Evolutionary conservation across 805 yeast genomes (phyloP).

Genomic region (Zygosaccharomyces kombuchaensis): DNA sequence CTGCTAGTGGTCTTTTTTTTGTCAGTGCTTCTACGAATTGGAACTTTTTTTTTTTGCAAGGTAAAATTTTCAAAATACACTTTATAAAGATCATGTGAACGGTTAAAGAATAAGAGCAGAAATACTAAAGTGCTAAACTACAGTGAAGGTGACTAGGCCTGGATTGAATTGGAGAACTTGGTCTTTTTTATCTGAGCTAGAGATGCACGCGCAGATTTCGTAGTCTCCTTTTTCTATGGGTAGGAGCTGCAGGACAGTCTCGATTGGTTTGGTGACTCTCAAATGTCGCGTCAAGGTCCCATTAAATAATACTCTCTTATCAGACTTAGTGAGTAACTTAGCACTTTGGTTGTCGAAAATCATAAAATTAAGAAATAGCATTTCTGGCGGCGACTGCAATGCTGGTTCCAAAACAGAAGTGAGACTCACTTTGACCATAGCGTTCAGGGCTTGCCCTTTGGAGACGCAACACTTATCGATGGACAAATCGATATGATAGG

Average conservation of each 20-base stretch:
- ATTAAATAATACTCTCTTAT: constrained; percentile 59
- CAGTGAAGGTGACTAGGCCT: constrained; percentile 13
- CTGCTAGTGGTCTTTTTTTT: background rate
- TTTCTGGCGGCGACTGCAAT: background rate
- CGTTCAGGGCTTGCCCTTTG: constrained; percentile 16
- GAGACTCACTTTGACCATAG: constrained; percentile 14
- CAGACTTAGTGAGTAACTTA: constrained; percentile 33
- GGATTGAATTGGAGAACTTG: constrained; percentile 14
- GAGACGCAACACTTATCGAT: constrained; percentile 9
- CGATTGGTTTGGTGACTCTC: constrained; percentile 41
- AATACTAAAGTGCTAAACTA: constrained; percentile 5
- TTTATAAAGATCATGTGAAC: constrained; percentile 6
- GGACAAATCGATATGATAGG: constrained; percentile 16
- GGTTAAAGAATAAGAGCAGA: background rate
- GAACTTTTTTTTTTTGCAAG: background rate
- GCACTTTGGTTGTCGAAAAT: constrained; percentile 26
- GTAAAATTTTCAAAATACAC: constrained; percentile 10
- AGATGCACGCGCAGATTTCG: constrained; percentile 57
- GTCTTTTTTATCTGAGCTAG: constrained; percentile 8
- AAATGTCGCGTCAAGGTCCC: constrained; percentile 58
- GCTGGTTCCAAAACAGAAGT: background rate
- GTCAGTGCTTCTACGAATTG: no score
- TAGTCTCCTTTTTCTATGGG: constrained; percentile 74
- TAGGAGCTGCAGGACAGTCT: constrained; percentile 44
- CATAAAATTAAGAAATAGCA: constrained; percentile 13